Percentiles rank a stretch among this genome's conserved stretches.
phyloP scores from a whole-genome alignment of 2,329 filamentous ascomycete species.

The Trichophaea hybrida region DNA sequence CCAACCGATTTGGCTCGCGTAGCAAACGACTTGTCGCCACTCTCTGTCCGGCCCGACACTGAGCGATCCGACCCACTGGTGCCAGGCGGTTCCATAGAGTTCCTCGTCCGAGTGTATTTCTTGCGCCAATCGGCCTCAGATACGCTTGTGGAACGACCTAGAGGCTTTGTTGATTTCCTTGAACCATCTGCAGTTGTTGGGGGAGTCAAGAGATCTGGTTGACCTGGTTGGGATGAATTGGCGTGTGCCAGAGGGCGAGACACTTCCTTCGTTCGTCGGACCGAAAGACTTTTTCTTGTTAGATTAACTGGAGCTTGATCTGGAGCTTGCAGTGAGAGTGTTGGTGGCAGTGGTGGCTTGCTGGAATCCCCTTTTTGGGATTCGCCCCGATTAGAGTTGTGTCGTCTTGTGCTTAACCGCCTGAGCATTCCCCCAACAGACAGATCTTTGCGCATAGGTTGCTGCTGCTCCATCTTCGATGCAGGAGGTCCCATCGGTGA shows the following conservation, averaged over 20 bases:
- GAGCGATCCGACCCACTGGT: conserved; percentile 72
- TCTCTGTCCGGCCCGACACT: conserved; percentile 32
- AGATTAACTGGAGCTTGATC: conserved; percentile 41
- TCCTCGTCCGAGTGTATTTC: conserved; percentile 21
- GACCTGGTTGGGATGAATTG: conserved; percentile 51
- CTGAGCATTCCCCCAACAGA: conserved; percentile 70
- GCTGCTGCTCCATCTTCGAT: conserved; percentile 32
- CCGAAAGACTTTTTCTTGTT: conserved; percentile 82
- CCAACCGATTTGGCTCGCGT: conserved; percentile 24
- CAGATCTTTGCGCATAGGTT: conserved; percentile 66
- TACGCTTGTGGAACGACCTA: conserved; percentile 81
- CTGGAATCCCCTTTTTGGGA: conserved; percentile 43
- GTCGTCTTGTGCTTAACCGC: conserved; percentile 76
- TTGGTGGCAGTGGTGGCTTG: conserved; percentile 54
- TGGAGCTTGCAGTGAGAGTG: conserved; percentile 66
- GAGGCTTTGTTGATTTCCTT: conserved; percentile 46
- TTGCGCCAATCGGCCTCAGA: conserved; percentile 26
- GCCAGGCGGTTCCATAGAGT: conserved; percentile 46
- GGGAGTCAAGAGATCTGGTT: conserved; percentile 64
- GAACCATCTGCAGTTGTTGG: conserved; percentile 49
- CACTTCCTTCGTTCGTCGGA: conserved; percentile 46
- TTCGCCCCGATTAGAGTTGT: conserved; percentile 33
- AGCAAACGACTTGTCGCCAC: conserved; percentile 28
- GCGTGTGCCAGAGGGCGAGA: conserved; percentile 36
- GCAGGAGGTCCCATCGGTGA: conserved; percentile 38